Base-by-base conservation (phyloP, 345 rosid genomes). In the Aquilaria yunnanensis region DNA sequence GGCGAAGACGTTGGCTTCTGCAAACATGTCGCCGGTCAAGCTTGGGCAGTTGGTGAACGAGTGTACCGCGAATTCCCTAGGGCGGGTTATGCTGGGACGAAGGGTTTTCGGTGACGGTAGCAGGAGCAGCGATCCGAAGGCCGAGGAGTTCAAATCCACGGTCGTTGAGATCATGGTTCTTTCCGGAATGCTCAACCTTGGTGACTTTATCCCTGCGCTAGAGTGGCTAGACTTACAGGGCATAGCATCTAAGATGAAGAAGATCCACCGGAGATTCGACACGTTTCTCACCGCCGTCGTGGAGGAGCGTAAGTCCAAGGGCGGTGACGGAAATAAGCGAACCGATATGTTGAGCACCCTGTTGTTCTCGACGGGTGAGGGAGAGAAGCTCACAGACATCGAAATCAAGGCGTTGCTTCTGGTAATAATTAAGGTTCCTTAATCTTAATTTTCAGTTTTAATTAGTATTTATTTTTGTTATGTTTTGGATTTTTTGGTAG, bases 201-300 rank as follows among this genome's bases (percentile, higher is more conserved):
- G 97, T 31, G 98, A 93, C 70, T 93, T 85, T 54, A 70, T 93
- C 32, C 98, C 97, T 1, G 73, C 89, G 0, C 72, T 93, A 51
- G 96, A 86, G 60, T 80, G 92, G 76, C 78, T 93, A 14, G 98
- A 93, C 67, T 76, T 93, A 47, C 97, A 93, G 66, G 87, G 98
- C 1, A 89, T 90, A 2, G 84, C 83, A 2, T 74, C 78, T 32
- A 93, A 86, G 77, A 93, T 93, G 98, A 93, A 90, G 92, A 77
- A 73, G 49, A 78, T 93, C 0, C 98, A 93, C 58, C 75, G 83
- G 59, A 75, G 92, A 56, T 86, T 93, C 32, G 97, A 93, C 59
- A 70, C 29, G 23, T 90, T 93, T 69, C 76, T 93, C 70, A 50
- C 74, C 43, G 72, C 52, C 4, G 80, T 93, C 43, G 49, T 93